Evolutionary conservation across 352 stramenopile genomes (phyloP).

Genomic region (Phytopythium montanum): DNA sequence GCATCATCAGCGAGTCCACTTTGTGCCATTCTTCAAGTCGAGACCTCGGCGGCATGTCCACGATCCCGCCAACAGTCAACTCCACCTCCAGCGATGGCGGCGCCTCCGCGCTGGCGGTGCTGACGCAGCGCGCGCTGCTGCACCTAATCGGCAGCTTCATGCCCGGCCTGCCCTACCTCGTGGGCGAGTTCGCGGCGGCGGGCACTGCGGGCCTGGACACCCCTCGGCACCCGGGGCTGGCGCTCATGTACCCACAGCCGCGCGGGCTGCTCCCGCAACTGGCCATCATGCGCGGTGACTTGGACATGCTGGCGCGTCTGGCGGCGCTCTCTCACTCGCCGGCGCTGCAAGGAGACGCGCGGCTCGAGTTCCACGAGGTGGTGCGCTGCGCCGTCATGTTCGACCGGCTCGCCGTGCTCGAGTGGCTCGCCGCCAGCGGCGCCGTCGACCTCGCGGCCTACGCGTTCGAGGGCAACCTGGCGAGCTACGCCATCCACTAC

Average conservation of each 20-base stretch:
- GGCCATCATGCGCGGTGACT: constrained; percentile 21
- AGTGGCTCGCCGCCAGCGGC: constrained; percentile 15
- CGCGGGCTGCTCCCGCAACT: constrained; percentile 23
- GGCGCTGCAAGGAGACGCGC: constrained; percentile 14
- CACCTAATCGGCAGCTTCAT: constrained; percentile 23
- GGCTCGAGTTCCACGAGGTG: constrained; percentile 28
- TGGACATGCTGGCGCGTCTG: constrained; percentile 18
- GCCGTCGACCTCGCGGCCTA: constrained; percentile 15
- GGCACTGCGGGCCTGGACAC: background rate
- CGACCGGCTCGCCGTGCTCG: constrained; percentile 13
- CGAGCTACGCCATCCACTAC: constrained; percentile 26
- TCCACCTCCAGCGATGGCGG: background rate
- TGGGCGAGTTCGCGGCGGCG: constrained; percentile 17
- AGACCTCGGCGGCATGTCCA: background rate
- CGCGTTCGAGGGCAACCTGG: constrained; percentile 25
- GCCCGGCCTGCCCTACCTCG: constrained; percentile 21
- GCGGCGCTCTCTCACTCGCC: constrained; percentile 9
- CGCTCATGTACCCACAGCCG: constrained; percentile 22
- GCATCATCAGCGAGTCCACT: background rate
- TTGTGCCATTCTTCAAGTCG: background rate
- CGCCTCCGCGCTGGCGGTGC: constrained; percentile 14
- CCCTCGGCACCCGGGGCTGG: constrained; percentile 1
- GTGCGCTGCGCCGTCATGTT: constrained; percentile 31
- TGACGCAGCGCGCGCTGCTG: constrained; percentile 21
- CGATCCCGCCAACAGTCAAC: background rate